phyloP scores from a whole-genome alignment of 768 basidiomycete species.

The Termitomyces sp. region DNA sequence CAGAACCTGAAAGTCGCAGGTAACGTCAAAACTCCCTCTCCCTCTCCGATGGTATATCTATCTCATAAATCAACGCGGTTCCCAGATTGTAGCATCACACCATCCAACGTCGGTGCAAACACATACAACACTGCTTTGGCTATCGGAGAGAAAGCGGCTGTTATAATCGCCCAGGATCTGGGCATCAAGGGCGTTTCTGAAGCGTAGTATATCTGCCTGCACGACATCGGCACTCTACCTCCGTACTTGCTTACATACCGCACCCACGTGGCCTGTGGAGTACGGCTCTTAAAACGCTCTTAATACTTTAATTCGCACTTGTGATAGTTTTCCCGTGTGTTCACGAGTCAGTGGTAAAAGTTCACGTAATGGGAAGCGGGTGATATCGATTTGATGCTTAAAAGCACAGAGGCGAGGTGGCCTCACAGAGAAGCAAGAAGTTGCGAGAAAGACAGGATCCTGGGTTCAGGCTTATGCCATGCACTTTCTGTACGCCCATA shows the following conservation, averaged over 20 bases:
- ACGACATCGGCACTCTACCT: neutral
- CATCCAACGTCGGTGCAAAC: constrained; percentile 35
- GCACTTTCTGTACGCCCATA: neutral
- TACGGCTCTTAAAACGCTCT: no score
- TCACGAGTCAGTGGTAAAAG: neutral
- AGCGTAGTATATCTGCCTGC: neutral
- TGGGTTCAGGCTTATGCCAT: neutral
- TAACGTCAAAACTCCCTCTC: constrained; percentile 9
- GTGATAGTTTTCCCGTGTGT: neutral
- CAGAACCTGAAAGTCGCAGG: constrained; percentile 56
- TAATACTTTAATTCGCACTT: neutral
- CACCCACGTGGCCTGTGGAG: neutral
- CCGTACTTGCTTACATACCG: neutral
- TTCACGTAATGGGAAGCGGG: neutral
- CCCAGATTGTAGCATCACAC: constrained; percentile 33
- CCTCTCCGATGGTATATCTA: neutral
- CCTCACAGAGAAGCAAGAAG: neutral
- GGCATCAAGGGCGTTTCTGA: constrained; percentile 20
- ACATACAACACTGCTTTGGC: constrained; percentile 37
- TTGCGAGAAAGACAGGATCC: neutral
- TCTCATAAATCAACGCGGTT: neutral
- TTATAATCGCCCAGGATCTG: constrained; percentile 52
- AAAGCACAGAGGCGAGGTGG: neutral
- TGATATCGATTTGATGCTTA: neutral
- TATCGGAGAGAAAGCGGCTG: constrained; percentile 59